Percentiles rank a stretch among this genome's conserved stretches.
Evolutionary conservation across 805 yeast genomes (phyloP).

Genomic region (Metschnikowia cerradonensis): DNA sequence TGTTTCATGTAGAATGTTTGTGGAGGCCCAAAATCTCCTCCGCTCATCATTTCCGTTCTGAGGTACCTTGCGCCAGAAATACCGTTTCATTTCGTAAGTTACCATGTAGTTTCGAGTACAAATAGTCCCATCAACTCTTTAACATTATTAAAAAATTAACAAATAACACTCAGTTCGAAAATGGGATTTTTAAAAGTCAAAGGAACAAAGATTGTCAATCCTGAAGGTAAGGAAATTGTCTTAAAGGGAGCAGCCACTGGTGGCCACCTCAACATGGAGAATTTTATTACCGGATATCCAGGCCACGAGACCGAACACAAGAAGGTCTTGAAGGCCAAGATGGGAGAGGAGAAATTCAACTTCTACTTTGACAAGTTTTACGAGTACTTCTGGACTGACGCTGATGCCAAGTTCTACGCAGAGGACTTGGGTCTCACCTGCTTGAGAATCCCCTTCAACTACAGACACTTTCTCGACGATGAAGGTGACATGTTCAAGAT

Average conservation of each 20-base stretch:
- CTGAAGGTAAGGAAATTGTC: slow-evolving; percentile 34
- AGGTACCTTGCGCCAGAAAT: background rate
- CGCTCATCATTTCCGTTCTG: background rate
- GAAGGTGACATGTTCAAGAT: slow-evolving; percentile 42
- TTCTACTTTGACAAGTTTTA: slow-evolving; percentile 50
- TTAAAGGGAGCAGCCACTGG: slow-evolving; percentile 49
- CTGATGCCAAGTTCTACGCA: slow-evolving; percentile 44
- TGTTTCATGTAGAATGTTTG: too few relatives aligned
- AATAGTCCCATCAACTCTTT: background rate
- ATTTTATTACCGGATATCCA: slow-evolving; percentile 53
- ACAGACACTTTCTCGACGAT: slow-evolving; percentile 45
- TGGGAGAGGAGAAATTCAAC: slow-evolving; percentile 46
- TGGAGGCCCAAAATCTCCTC: too few relatives aligned
- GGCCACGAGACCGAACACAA: slow-evolving; percentile 53
- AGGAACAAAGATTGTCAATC: slow-evolving; percentile 48
- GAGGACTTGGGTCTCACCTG: slow-evolving; percentile 41
- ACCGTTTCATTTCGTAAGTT: background rate
- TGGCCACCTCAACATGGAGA: slow-evolving; percentile 53
- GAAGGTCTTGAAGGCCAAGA: slow-evolving; percentile 31
- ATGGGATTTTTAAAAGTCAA: slow-evolving; percentile 34
- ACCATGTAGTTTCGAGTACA: background rate
- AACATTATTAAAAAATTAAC: background rate
- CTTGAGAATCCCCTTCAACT: slow-evolving; percentile 49
- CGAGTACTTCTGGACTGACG: slow-evolving; percentile 51
- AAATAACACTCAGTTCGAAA: background rate